These are phyloP conservation scores for Discostella stelligera DNA, from an alignment of 352 stramenopile species.

Conservation along the genomic window DNA sequence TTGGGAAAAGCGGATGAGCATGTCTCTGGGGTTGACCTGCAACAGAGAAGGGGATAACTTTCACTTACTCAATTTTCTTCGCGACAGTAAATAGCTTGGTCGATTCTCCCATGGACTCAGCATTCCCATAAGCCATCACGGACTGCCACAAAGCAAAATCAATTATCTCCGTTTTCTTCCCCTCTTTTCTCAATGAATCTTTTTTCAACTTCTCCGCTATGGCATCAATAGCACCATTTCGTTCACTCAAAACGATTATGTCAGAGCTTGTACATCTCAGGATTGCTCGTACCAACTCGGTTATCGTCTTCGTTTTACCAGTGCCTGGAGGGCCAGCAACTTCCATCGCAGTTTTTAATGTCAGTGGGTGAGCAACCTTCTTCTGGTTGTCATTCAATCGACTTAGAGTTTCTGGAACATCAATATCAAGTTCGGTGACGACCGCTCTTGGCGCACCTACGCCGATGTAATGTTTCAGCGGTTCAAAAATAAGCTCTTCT, in stretches of 20 bases:
- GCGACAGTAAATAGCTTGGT: slow-evolving; percentile 42
- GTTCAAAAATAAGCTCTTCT: slow-evolving; percentile 34
- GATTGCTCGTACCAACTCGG: slow-evolving; percentile 41
- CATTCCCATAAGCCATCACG: slow-evolving; percentile 41
- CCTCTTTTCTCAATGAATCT: slow-evolving; percentile 16
- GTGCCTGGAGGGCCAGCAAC: slow-evolving; percentile 51
- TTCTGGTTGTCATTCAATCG: slow-evolving; percentile 47
- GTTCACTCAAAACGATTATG: slow-evolving; percentile 48
- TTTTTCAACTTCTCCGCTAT: slow-evolving; percentile 54
- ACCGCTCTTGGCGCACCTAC: slow-evolving; percentile 16
- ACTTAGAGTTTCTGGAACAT: slow-evolving; percentile 20
- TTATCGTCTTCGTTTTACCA: slow-evolving; percentile 56
- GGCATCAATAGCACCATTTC: slow-evolving; percentile 58
- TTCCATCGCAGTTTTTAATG: slow-evolving; percentile 49
- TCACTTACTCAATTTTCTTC: slow-evolving; percentile 42
- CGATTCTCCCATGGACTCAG: slow-evolving; percentile 32
- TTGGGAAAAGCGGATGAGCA: neutral
- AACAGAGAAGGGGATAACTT: no score
- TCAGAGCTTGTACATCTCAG: slow-evolving; percentile 46
- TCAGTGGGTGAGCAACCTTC: slow-evolving; percentile 43
- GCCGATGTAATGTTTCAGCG: slow-evolving; percentile 42
- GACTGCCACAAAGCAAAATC: slow-evolving; percentile 38
- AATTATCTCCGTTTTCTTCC: slow-evolving; percentile 22
- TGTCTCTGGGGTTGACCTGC: no score
- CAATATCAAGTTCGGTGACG: slow-evolving; percentile 29